These are phyloP conservation scores for Globisporangium spinosum DNA, from an alignment of 352 stramenopile species.

Conservation along the genomic window DNA sequence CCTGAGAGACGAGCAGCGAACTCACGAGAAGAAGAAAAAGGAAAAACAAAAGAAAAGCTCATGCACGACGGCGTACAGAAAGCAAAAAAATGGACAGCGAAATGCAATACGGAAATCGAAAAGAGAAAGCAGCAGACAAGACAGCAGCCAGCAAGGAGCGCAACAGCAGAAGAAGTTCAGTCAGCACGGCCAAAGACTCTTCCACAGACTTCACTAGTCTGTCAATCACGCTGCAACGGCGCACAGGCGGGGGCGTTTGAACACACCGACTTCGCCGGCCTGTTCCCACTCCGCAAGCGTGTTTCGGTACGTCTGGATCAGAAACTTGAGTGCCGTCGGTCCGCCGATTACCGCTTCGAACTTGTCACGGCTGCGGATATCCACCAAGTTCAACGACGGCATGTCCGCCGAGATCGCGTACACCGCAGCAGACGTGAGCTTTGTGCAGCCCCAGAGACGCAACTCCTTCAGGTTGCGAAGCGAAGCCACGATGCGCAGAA, in stretches of 20 bases:
- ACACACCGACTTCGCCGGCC: constrained; percentile 63
- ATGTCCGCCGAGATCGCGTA: constrained; percentile 65
- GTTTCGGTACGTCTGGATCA: constrained; percentile 73
- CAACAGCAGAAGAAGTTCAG: constrained; percentile 4
- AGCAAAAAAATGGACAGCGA: constrained; percentile 1
- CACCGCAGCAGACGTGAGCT: constrained; percentile 72
- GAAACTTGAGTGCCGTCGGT: constrained; percentile 65
- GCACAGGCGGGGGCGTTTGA: constrained; percentile 55
- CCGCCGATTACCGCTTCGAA: constrained; percentile 77
- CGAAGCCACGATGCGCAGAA: constrained; percentile 50
- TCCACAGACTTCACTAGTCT: too few species aligned
- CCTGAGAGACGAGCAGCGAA: constrained; percentile 5
- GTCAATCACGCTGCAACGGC: constrained; percentile 50
- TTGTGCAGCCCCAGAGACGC: constrained; percentile 77
- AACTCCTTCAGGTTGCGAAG: constrained; percentile 64
- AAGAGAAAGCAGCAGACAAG: constrained; percentile 17
- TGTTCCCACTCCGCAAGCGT: constrained; percentile 71
- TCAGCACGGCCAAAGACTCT: constrained; percentile 4
- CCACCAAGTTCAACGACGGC: constrained; percentile 58
- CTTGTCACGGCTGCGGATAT: constrained; percentile 76
- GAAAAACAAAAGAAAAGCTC: constrained; percentile 3
- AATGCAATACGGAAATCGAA: constrained; percentile 12
- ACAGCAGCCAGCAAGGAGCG: constrained; percentile 9
- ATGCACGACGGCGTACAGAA: constrained; percentile 7
- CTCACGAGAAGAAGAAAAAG: background rate